A percentile compares a stretch with the other conserved stretches of the same genome.
Conservation (phyloP, 2,329 filamentous ascomycete genomes). For the Aspergillus quadricinctus region DNA sequence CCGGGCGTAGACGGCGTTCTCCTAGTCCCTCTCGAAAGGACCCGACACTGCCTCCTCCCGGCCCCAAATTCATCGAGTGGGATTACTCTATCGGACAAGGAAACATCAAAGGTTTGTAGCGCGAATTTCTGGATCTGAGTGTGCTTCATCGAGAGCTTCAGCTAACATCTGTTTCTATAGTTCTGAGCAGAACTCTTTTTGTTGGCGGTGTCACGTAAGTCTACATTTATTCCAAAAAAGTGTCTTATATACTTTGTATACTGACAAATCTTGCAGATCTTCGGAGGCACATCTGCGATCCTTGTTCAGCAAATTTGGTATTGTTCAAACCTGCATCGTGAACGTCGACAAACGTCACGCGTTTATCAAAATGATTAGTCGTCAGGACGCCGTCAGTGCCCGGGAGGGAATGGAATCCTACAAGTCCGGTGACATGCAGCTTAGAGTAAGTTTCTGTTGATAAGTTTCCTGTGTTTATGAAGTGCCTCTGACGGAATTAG, state of each 20-base stretch:
- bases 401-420: conserved; percentile 84
- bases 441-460: conserved; percentile 54
- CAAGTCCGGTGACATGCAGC: conserved; percentile 66
- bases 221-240: neutral
- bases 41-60: conserved; percentile 41
- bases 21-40: conserved; percentile 51
- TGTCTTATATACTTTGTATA: conserved; percentile 7
- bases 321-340: conserved; percentile 95
- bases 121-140: neutral
- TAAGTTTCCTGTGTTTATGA: neutral
- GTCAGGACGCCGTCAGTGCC: conserved; percentile 75
- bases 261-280: conserved; percentile 48
- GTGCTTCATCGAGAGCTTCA: neutral
- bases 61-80: conserved; percentile 73
- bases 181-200: conserved; percentile 90
- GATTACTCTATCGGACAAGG: conserved; percentile 70
- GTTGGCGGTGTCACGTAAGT: conserved; percentile 90
- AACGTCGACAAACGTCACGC: conserved; percentile 98
- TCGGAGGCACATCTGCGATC: conserved; percentile 76
- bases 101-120: conserved; percentile 64
- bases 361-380: conserved; percentile 97
- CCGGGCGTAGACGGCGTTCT: conserved; percentile 63
- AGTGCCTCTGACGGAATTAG: conserved; percentile 42
- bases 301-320: conserved; percentile 76
- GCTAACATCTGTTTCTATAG: conserved; percentile 39